These are phyloP conservation scores for Nicotiana otophora DNA, from an alignment of 257 asterid genomes.

Conservation along the genomic window DNA sequence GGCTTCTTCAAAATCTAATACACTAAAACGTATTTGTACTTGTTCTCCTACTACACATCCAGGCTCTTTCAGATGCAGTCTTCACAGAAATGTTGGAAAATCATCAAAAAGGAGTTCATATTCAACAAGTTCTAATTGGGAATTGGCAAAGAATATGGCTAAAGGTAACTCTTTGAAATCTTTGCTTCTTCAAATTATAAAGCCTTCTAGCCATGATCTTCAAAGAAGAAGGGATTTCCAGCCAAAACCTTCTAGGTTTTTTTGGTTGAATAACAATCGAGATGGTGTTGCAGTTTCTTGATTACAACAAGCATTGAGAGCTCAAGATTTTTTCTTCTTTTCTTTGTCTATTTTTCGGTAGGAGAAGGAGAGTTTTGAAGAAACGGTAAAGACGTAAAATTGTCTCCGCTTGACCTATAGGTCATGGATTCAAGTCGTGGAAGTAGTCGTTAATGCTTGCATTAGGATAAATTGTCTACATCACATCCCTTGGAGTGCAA, in stretches of 20 bases:
- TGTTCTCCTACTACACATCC: constrained; percentile 35
- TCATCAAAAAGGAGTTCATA: background rate
- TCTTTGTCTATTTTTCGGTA: no score
- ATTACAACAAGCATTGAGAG: no score
- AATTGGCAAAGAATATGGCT: no score
- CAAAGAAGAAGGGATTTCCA: constrained; percentile 29
- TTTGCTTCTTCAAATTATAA: constrained; percentile 14
- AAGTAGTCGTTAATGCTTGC: fast-evolving
- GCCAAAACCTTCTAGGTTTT: constrained; percentile 32
- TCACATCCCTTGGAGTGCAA: no score
- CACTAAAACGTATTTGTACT: constrained; percentile 6
- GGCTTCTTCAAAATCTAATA: no score
- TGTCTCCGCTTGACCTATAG: no score
- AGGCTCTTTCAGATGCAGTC: constrained; percentile 34
- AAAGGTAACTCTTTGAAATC: constrained; percentile 11
- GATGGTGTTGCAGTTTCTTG: constrained; percentile 16
- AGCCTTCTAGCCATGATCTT: constrained; percentile 21
- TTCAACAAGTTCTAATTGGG: no score
- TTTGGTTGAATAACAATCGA: background rate
- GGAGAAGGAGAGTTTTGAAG: no score
- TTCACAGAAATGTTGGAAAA: constrained; percentile 14
- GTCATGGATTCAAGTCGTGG: no score
- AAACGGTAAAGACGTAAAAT: no score
- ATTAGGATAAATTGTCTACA: no score
- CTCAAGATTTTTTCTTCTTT: no score